Base-by-base conservation (phyloP, 176 grass and related monocot genomes). In the Oryza australiensis region DNA sequence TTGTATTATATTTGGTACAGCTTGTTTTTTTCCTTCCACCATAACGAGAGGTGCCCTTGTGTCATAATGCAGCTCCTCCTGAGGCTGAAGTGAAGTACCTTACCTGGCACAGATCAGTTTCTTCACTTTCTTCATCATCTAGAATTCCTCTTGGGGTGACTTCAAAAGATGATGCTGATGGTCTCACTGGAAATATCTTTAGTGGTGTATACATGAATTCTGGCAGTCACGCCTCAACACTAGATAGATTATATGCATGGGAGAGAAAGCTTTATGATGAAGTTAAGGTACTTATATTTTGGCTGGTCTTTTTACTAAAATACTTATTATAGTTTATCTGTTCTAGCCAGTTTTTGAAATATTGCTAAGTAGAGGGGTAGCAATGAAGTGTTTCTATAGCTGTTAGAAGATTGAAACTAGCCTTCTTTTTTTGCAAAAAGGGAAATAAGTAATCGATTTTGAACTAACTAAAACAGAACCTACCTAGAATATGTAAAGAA, bases 201-300 rank as follows among this genome's bases (percentile, higher is more conserved):
- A 62, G 85, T 72, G 86, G 87, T 13, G 75, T 91, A 76, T 99
- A 89, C 72, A 99, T 99, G 96, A 99, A 94, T 88, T 87, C 93
- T 41, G 93, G 96, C 68, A 99, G 96, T 89, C 96, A 99, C 26
- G 93, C 96, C 5, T 95, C 91, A 66, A 94, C 96, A 66, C 74
- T 99, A 46, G 96, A 99, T 79, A 88, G 96, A 72, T 73, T 99
- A 65, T 95, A 94, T 87, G 96, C 96, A 74, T 99, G 96, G 96
- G 96, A 99, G 83, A 93, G 93, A 75, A 95, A 95, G 80, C 93
- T 99, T 78, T 99, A 87, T 86, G 96, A 99, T 75, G 96, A 99
- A 91, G 93, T 99, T 63, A 99, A 99, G 96, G 96, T 98, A 93
- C 40, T 1, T 27, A 26, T 41, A 10, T 48, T 40, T 55, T 83